These are phyloP conservation scores for Senecio squalidus DNA, from an alignment of 140 eudicot genomes.

Conservation along the genomic window DNA sequence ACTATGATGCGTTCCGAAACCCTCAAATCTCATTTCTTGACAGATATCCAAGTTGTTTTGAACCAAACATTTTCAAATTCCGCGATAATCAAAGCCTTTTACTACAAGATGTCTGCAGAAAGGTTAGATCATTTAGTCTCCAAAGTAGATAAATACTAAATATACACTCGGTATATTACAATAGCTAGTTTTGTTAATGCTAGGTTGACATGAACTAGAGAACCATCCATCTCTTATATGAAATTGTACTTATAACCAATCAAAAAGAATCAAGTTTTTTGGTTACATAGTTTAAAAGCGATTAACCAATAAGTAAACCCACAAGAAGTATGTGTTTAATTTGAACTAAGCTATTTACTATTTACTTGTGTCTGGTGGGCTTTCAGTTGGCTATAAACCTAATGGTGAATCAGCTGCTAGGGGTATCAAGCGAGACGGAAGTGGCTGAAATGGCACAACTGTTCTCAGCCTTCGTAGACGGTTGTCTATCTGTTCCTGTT, in stretches of 20 bases:
- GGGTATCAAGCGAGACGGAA: conserved; percentile 53
- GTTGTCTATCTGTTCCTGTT: conserved; percentile 70
- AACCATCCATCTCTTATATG: too few relatives aligned
- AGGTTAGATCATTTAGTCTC: conserved; percentile 31
- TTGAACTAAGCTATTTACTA: neutral
- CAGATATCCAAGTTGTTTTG: conserved; percentile 50
- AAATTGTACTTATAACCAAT: too few relatives aligned
- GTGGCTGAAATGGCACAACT: conserved; percentile 63
- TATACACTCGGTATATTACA: neutral
- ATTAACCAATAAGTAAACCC: too few relatives aligned
- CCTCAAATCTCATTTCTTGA: conserved; percentile 55
- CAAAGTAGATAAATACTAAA: neutral
- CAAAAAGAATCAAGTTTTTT: too few relatives aligned
- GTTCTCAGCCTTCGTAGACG: conserved; percentile 76
- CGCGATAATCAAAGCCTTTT: conserved; percentile 40
- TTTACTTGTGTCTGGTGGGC: conserved; percentile 1
- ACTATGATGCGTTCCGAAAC: conserved; percentile 65
- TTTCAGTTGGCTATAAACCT: conserved; percentile 64
- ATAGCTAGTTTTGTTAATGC: too few relatives aligned
- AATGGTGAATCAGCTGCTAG: conserved; percentile 80
- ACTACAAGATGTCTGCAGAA: conserved; percentile 76
- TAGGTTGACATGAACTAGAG: too few relatives aligned
- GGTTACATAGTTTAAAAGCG: too few relatives aligned
- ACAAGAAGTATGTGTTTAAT: too few relatives aligned
- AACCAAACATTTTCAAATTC: conserved; percentile 33